Evolutionary conservation across 257 asterid species (phyloP), one percentile per base, ranked within the genome.

Genomic region (Gardenia jasminoides): DNA sequence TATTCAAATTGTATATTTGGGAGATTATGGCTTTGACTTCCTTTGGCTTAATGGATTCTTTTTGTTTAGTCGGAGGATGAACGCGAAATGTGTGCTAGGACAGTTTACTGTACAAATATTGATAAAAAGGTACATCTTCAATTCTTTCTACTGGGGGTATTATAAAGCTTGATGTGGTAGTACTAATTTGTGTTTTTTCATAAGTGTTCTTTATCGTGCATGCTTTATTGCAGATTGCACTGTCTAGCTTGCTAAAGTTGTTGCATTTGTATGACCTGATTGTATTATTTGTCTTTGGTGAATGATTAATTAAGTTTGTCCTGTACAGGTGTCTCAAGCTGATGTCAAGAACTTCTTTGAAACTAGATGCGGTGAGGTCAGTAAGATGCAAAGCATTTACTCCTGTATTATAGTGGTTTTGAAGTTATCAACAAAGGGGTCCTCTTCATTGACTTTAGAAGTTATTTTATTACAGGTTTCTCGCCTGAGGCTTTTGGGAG

Each of bases 71-170:
- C 98, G 0, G 97, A 94, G 88, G 97, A 92, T 88, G 98, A 94
- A 80, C 97, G 97, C 13, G 96, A 94, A 87, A 94, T 94, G 98
- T 94, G 98, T 75, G 97, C 97, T 62, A 88, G 94, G 94, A 94
- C 98, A 76, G 98, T 94, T 59, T 94, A 94, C 86, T 92, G 97
- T 87, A 94, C 98, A 77, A 92, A 94, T 82, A 94, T 94, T 76
- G 98, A 94, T 83, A 94, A 91, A 89, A 92, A 89, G 94, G 98
- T 92, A 83, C 41, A 46, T 44, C 19, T 46, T 36, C 75, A 20
- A 24, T 72, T 8, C 65, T 81, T 48, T 33, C 3, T 19, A 9
- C 1, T 47, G 33, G 48, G 48, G 69, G 16, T 64, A 31, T 41
- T 66, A 19, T 70, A 59, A 39, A 75, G 46, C 56, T 28, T 11